Conservation (phyloP, 1,139 yeast genomes). For the Trichomonascaceae sp. region DNA sequence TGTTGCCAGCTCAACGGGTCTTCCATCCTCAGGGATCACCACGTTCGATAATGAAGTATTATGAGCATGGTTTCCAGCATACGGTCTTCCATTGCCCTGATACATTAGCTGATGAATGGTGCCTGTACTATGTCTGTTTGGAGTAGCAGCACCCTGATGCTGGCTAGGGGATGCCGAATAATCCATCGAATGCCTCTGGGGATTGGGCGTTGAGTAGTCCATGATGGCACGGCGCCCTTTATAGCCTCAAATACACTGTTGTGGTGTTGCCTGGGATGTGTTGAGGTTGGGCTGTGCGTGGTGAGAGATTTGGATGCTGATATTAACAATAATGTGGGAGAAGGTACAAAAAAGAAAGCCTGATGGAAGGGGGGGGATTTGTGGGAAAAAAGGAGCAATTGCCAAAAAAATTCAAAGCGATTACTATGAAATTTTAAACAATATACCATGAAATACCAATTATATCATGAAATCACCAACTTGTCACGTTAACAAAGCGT, state of each 20-base stretch:
- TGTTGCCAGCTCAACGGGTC: not conserved
- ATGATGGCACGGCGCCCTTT: not conserved
- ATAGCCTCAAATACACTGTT: not conserved
- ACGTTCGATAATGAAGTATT: not conserved
- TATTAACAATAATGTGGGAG: not conserved
- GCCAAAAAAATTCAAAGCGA: not conserved
- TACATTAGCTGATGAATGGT: not conserved
- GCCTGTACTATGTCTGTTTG: conserved; percentile 7
- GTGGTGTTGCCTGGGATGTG: not conserved
- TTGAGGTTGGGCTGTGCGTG: not conserved
- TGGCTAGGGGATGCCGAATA: conserved; percentile 7
- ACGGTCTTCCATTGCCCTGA: not conserved
- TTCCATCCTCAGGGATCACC: conserved; percentile 1
- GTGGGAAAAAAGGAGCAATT: not conserved
- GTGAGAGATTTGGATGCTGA: not conserved
- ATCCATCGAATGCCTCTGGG: conserved; percentile 8
- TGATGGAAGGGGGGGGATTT: no score
- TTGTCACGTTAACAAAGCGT: not conserved
- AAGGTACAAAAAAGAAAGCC: not conserved
- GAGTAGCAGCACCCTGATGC: conserved; percentile 1
- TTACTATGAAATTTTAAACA: not conserved
- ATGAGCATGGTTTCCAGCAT: not conserved
- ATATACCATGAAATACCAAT: not conserved
- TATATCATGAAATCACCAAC: not conserved
- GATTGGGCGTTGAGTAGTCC: conserved; percentile 8